Evolutionary conservation across 2,329 filamentous ascomycete species (phyloP).

Genomic region (Xylariaceae sp.): DNA sequence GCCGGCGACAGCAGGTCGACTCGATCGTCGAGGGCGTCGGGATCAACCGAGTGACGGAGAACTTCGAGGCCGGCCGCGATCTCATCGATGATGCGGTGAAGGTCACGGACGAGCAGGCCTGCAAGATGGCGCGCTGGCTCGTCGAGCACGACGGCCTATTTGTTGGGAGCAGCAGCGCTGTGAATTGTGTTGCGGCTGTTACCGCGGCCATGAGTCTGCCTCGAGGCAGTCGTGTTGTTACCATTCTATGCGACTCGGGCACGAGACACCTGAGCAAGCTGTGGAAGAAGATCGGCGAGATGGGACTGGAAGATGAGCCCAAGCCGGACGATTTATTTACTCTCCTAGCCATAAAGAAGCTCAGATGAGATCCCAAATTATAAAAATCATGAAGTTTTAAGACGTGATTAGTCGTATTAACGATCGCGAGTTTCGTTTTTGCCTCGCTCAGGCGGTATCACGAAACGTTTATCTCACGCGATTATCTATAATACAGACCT

Average conservation of each 20-base stretch:
- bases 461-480: constrained; percentile 4
- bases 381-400: background rate
- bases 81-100: constrained; percentile 86
- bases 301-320: constrained; percentile 61
- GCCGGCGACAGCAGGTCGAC: constrained; percentile 86
- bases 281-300: constrained; percentile 67
- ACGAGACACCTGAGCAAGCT: constrained; percentile 79
- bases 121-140: constrained; percentile 91
- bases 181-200: constrained; percentile 85
- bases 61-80: constrained; percentile 83
- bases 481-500: constrained; percentile 19
- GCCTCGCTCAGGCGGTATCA: constrained; percentile 4
- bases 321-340: constrained; percentile 45
- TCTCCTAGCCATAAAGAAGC: constrained; percentile 44
- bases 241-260: constrained; percentile 81
- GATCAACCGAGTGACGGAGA: constrained; percentile 88
- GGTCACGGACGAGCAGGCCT: constrained; percentile 84
- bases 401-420: constrained; percentile 12
- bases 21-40: constrained; percentile 95
- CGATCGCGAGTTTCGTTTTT: constrained; percentile 4
- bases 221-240: constrained; percentile 65
- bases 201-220: constrained; percentile 61
- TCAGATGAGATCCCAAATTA: constrained; percentile 13
- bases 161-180: constrained; percentile 88
- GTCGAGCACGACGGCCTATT: constrained; percentile 96